Conservation (phyloP, 805 yeast species). For the Pichia cephalocereana region DNA sequence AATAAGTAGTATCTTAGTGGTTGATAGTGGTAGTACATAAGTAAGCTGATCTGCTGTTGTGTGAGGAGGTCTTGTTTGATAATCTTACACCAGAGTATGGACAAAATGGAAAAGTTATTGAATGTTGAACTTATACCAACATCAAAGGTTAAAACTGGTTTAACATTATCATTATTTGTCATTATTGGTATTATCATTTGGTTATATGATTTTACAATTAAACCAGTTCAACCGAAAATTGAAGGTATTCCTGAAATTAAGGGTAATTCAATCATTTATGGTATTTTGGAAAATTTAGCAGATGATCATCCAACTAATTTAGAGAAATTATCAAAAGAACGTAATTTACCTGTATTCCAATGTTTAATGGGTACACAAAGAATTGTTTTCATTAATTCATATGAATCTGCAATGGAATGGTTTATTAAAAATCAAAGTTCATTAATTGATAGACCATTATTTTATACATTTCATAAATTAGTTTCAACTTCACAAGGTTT, state of each 20-base stretch:
- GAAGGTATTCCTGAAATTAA: conserved; percentile 25
- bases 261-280: conserved; percentile 23
- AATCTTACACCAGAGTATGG: too few species aligned
- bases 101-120: background rate
- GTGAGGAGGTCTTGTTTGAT: too few species aligned
- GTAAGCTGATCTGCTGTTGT: too few species aligned
- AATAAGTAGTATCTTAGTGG: too few species aligned
- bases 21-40: too few species aligned
- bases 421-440: conserved; percentile 16
- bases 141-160: background rate
- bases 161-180: background rate
- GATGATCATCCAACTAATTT: conserved; percentile 26
- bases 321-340: conserved; percentile 22
- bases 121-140: background rate
- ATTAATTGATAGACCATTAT: conserved; percentile 15
- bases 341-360: conserved; percentile 20
- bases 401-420: conserved; percentile 14
- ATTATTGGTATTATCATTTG: conserved; percentile 1
- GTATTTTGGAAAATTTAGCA: conserved; percentile 23
- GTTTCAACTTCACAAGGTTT: conserved; percentile 26
- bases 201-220: conserved; percentile 11
- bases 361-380: conserved; percentile 17
- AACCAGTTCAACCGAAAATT: conserved; percentile 17
- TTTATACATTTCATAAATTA: conserved; percentile 17
- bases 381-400: conserved; percentile 13